Percentiles rank a stretch among this genome's conserved stretches.
Conservation (phyloP, 306 rosid genomes). For the Fragaria iinumae region DNA sequence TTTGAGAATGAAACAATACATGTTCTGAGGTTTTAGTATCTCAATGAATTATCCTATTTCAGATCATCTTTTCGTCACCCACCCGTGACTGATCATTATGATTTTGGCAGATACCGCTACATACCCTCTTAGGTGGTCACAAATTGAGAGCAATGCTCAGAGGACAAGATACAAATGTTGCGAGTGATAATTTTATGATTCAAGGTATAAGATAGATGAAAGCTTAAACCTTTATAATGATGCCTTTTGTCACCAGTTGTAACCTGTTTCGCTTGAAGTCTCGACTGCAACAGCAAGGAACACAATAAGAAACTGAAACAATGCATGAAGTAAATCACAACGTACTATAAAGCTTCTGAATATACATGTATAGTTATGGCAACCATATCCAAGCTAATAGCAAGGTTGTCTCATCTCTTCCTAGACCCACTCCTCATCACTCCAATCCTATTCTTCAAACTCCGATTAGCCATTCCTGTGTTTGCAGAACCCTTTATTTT, state of each 20-base stretch:
- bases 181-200: background rate
- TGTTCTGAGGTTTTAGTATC: background rate
- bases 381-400: background rate
- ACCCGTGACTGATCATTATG: background rate
- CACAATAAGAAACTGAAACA: slow-evolving; percentile 2
- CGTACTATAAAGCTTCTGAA: background rate
- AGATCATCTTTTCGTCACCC: background rate
- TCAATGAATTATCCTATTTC: background rate
- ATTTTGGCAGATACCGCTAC: background rate
- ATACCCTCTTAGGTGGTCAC: background rate
- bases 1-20: background rate
- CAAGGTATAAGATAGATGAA: background rate
- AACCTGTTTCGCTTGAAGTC: slow-evolving; percentile 88
- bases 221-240: slow-evolving; percentile 68
- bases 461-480: background rate
- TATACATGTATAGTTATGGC: background rate
- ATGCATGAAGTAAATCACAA: background rate
- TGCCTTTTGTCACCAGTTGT: slow-evolving; percentile 67
- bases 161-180: background rate
- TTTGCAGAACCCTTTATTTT: background rate
- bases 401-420: background rate
- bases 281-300: slow-evolving; percentile 46
- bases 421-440: background rate
- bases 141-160: background rate
- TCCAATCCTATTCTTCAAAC: background rate